phyloP scores from a whole-genome alignment of 2,329 filamentous ascomycete species.

The Beauveria pseudobassiana region DNA sequence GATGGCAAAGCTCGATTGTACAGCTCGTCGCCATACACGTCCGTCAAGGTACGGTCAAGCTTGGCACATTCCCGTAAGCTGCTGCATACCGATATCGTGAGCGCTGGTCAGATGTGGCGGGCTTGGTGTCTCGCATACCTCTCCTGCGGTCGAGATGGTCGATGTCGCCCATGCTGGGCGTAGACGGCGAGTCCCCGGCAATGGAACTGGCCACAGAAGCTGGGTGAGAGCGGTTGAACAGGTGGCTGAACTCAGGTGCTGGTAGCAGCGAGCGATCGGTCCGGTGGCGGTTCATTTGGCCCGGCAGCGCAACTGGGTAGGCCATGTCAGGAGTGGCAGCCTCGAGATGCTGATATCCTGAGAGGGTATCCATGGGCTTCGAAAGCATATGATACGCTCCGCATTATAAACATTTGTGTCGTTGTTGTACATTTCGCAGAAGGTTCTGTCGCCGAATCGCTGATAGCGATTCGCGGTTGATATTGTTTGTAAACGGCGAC shows the following conservation, averaged over 20 bases:
- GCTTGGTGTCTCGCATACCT: conserved; percentile 37
- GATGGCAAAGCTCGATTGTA: conserved; percentile 62
- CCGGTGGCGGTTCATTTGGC: conserved; percentile 28
- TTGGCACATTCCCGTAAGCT: conserved; percentile 55
- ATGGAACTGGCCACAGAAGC: conserved; percentile 51
- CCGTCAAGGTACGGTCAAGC: conserved; percentile 78
- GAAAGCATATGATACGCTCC: conserved; percentile 39
- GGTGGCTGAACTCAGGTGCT: conserved; percentile 36
- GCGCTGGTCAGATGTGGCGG: conserved; percentile 27
- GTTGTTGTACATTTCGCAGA: conserved; percentile 33
- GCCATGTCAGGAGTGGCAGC: conserved; percentile 30
- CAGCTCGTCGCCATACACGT: conserved; percentile 76
- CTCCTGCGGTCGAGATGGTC: conserved; percentile 43
- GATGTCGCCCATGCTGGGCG: conserved; percentile 43
- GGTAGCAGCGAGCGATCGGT: conserved; percentile 36
- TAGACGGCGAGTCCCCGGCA: conserved; percentile 52
- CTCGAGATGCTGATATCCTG: conserved; percentile 34
- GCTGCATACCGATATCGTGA: conserved; percentile 57
- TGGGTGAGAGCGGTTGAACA: conserved; percentile 39
- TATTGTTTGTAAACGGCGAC: conserved; percentile 49
- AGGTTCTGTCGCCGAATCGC: conserved; percentile 40
- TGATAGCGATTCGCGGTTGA: conserved; percentile 50
- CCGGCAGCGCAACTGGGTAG: conserved; percentile 33
- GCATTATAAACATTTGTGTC: conserved; percentile 16
- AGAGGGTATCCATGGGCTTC: conserved; percentile 37